phyloP scores from a whole-genome alignment of 1,284 basidiomycete species.

The Irpex sp. region DNA sequence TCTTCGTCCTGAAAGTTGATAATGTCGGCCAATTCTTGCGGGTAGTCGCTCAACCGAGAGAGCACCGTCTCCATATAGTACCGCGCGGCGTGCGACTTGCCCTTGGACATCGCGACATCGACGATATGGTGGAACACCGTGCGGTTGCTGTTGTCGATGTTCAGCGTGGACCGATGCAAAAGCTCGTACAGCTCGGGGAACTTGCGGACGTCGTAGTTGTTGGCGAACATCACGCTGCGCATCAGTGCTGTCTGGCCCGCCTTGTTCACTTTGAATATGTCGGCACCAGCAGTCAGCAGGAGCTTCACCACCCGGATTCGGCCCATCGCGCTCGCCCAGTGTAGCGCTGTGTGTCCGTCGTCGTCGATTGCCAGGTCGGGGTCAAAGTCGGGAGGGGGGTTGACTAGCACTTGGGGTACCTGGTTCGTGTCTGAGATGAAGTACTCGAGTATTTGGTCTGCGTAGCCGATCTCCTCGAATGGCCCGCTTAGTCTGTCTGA shows the following conservation, averaged over 20 bases:
- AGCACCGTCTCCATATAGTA: conserved; percentile 99
- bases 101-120: conserved; percentile 97
- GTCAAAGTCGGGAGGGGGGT: conserved; percentile 91
- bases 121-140: conserved; percentile 99
- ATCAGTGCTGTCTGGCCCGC: conserved; percentile 97
- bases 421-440: conserved; percentile 98
- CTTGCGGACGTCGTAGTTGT: conserved; percentile 99
- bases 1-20: conserved; percentile 99
- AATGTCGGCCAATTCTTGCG: conserved; percentile 95
- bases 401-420: conserved; percentile 85
- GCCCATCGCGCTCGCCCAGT: conserved; percentile 99
- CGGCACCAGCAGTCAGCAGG: conserved; percentile 90
- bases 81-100: conserved; percentile 95
- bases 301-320: conserved; percentile 96
- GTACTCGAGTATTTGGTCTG: conserved; percentile 96
- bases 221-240: conserved; percentile 99
- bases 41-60: conserved; percentile 88
- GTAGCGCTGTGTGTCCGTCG: conserved; percentile 95
- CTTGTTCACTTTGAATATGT: conserved; percentile 97
- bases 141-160: conserved; percentile 97
- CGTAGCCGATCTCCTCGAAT: conserved; percentile 61
- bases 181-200: conserved; percentile 98
- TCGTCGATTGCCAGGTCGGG: conserved; percentile 98
- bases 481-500: conserved; percentile 27
- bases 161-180: conserved; percentile 94